These are phyloP conservation scores for Trametes cubensis DNA, from an alignment of 768 basidiomycete genomes.

Conservation along the genomic window DNA sequence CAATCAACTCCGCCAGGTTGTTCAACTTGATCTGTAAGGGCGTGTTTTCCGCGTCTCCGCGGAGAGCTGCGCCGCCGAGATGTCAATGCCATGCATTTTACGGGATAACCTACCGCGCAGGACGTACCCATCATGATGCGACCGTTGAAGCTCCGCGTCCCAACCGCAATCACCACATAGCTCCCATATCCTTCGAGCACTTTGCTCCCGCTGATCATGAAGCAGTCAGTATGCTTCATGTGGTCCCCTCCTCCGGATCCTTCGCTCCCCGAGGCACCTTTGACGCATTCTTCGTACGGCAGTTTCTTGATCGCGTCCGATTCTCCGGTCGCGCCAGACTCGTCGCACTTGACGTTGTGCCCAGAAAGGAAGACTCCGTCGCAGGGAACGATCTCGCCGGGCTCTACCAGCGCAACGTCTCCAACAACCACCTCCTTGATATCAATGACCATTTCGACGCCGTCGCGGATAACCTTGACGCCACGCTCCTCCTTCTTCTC, in stretches of 20 bases:
- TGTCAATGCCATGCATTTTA: slow-evolving; percentile 2
- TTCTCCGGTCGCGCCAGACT: slow-evolving; percentile 96
- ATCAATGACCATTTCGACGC: slow-evolving; percentile 33
- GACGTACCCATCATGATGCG: slow-evolving; percentile 94
- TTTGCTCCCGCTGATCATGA: slow-evolving; percentile 88
- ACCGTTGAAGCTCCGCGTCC: slow-evolving; percentile 92
- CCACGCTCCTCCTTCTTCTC: slow-evolving; percentile 94
- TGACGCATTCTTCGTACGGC: slow-evolving; percentile 71
- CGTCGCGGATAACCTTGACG: slow-evolving; percentile 62
- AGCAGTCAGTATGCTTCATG: slow-evolving; percentile 75
- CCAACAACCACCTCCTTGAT: slow-evolving; percentile 88
- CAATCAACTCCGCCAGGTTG: slow-evolving; percentile 90
- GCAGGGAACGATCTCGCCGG: slow-evolving; percentile 94
- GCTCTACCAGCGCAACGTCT: slow-evolving; percentile 88
- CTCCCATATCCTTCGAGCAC: slow-evolving; percentile 92
- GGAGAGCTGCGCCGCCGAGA: slow-evolving; percentile 61
- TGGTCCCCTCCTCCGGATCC: slow-evolving; percentile 35
- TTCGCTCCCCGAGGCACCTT: slow-evolving; percentile 24
- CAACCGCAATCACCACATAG: slow-evolving; percentile 93
- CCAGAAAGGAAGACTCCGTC: slow-evolving; percentile 93
- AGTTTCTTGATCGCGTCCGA: slow-evolving; percentile 93
- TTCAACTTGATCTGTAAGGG: slow-evolving; percentile 95
- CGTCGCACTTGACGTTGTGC: slow-evolving; percentile 94
- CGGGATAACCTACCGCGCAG: background rate
- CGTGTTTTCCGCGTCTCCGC: slow-evolving; percentile 84